Conservation (phyloP, 2,329 filamentous ascomycete species). For the Neofusicoccum umdonicola region DNA sequence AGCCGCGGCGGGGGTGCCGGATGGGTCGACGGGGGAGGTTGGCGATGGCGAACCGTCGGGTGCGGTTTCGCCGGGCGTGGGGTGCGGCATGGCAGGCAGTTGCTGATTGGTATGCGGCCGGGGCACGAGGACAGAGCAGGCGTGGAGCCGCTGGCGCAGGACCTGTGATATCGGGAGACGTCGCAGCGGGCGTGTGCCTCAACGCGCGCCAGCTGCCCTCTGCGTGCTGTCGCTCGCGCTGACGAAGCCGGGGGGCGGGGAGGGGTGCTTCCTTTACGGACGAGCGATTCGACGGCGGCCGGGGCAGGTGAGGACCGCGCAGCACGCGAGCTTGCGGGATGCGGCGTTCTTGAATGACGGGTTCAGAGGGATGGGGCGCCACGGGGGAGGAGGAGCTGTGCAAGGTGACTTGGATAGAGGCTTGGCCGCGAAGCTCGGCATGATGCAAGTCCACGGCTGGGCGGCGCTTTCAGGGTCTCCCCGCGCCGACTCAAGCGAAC, state of each 20-base stretch:
- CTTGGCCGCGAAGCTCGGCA: constrained; percentile 10
- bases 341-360: not conserved
- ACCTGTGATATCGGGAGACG: not conserved
- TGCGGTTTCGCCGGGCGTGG: constrained; percentile 15
- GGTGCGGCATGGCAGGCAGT: constrained; percentile 17
- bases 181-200: constrained; percentile 6
- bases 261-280: not conserved
- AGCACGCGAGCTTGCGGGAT: not conserved
- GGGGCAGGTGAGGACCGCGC: not conserved
- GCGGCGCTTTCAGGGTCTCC: not conserved
- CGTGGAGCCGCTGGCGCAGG: constrained; percentile 2
- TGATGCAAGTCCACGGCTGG: constrained; percentile 10
- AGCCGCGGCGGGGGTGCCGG: constrained; percentile 13
- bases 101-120: constrained; percentile 6
- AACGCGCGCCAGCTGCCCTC: not conserved
- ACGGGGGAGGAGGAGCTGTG: constrained; percentile 5
- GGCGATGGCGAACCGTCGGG: constrained; percentile 18
- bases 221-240: not conserved
- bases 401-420: constrained; percentile 1
- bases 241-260: constrained; percentile 1
- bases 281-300: not conserved
- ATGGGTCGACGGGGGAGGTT: constrained; percentile 19
- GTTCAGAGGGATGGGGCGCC: not conserved
- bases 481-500: not conserved
- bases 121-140: constrained; percentile 10